Evolutionary conservation across 495 filamentous ascomycete species (phyloP).

Genomic region (Trichoderma parareesei): DNA sequence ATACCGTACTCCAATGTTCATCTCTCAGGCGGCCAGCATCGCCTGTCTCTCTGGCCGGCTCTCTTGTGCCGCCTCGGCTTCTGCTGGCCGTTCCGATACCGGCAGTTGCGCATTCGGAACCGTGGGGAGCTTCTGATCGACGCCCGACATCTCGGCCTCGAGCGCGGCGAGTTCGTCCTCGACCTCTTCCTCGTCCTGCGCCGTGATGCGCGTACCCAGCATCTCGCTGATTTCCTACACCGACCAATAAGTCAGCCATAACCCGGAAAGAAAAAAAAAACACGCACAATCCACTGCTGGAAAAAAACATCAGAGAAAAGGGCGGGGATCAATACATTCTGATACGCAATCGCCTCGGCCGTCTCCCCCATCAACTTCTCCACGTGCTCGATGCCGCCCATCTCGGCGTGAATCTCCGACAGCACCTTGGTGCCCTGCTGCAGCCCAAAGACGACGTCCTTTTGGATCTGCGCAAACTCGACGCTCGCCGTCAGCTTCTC

Average conservation of each 20-base stretch:
- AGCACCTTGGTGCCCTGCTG: conserved; percentile 88
- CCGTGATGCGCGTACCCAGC: conserved; percentile 75
- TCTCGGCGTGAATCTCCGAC: conserved; percentile 85
- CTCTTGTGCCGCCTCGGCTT: not conserved
- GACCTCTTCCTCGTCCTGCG: conserved; percentile 94
- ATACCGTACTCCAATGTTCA: not conserved
- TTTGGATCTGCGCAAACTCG: conserved; percentile 92
- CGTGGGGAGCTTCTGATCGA: conserved; percentile 3
- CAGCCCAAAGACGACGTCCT: conserved; percentile 85
- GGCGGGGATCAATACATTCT: conserved; percentile 47
- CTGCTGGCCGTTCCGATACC: not conserved
- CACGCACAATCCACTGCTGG: not conserved
- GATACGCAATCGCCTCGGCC: conserved; percentile 80
- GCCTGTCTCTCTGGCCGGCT: not conserved
- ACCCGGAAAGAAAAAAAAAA: not conserved
- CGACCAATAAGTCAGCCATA: not conserved
- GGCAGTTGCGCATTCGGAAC: conserved; percentile 8
- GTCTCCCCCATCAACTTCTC: conserved; percentile 90
- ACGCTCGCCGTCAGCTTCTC: conserved; percentile 76
- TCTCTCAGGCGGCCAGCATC: conserved; percentile 4
- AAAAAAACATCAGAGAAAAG: conserved; percentile 14
- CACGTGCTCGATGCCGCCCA: conserved; percentile 88
- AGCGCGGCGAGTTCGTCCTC: conserved; percentile 86
- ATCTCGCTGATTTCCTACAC: conserved; percentile 80
- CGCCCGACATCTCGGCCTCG: conserved; percentile 50